Evolutionary conservation across 1,139 yeast species (phyloP).

Genomic region (Citeromyces hawaiiensis): DNA sequence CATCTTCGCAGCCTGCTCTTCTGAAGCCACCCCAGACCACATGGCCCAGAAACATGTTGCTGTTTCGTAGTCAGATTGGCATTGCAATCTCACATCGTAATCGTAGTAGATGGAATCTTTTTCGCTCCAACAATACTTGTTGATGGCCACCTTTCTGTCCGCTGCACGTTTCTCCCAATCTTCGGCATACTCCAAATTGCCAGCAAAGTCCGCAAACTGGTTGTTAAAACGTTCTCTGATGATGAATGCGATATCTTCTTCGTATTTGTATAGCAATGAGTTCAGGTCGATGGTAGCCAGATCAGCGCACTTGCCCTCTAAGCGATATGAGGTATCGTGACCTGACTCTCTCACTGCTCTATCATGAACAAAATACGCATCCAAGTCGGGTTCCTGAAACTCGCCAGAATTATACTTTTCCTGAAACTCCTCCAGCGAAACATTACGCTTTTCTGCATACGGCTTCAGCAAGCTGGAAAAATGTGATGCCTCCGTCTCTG

Average conservation of each 20-base stretch:
- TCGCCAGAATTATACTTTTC: constrained; percentile 53
- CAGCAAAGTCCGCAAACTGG: constrained; percentile 23
- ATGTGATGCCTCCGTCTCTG: constrained; percentile 91
- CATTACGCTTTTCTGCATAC: constrained; percentile 48
- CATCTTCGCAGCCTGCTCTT: constrained; percentile 58
- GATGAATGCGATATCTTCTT: constrained; percentile 63
- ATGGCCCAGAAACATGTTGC: constrained; percentile 91
- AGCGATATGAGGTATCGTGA: constrained; percentile 85
- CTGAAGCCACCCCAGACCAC: constrained; percentile 70
- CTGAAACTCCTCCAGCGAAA: constrained; percentile 59
- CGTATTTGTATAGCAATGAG: constrained; percentile 80
- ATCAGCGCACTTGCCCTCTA: constrained; percentile 83
- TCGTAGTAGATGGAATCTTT: constrained; percentile 71
- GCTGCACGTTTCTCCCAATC: constrained; percentile 51
- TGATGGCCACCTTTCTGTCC: constrained; percentile 39
- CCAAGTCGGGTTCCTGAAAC: constrained; percentile 65
- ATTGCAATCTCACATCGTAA: constrained; percentile 49
- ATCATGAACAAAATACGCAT: constrained; percentile 83
- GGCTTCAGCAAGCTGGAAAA: constrained; percentile 63
- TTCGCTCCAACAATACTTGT: constrained; percentile 78
- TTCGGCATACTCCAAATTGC: constrained; percentile 32
- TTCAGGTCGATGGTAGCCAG: constrained; percentile 88
- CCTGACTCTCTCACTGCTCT: constrained; percentile 96
- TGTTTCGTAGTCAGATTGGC: constrained; percentile 61
- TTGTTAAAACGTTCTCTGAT: constrained; percentile 46